Conservation (phyloP, 2,329 filamentous ascomycete genomes). For the Arthrobotrys musiformis region DNA sequence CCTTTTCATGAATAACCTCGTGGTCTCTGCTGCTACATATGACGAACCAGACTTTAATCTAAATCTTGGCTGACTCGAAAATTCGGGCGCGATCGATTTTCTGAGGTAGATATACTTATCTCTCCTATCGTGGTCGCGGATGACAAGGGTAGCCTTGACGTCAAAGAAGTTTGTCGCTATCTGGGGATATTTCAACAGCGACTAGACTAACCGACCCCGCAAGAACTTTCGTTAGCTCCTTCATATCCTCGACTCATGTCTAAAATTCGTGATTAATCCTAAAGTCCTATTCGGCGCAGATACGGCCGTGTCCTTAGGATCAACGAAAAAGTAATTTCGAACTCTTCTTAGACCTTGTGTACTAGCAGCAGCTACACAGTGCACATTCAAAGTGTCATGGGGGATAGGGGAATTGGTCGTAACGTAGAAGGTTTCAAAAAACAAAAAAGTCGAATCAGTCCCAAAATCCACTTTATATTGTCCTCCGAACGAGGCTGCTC, state of each 20-base stretch:
- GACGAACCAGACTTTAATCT: slow-evolving; percentile 31
- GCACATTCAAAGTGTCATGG: slow-evolving; percentile 37
- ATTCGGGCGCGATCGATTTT: background rate
- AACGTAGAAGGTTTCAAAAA: slow-evolving; percentile 19
- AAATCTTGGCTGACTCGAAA: slow-evolving; percentile 29
- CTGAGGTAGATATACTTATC: slow-evolving; percentile 3
- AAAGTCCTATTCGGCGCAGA: slow-evolving; percentile 8
- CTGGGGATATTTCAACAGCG: slow-evolving; percentile 16
- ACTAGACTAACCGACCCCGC: slow-evolving; percentile 19
- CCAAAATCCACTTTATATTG: slow-evolving; percentile 23
- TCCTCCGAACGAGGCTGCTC: slow-evolving; percentile 8
- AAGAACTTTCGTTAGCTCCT: slow-evolving; percentile 25
- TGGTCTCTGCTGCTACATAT: slow-evolving; percentile 43
- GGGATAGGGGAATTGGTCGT: slow-evolving; percentile 15
- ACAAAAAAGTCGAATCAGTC: background rate
- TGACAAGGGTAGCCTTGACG: slow-evolving; percentile 6
- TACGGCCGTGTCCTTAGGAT: slow-evolving; percentile 7
- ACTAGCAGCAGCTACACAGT: background rate
- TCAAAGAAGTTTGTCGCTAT: slow-evolving; percentile 19
- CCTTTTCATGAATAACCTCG: slow-evolving; percentile 38
- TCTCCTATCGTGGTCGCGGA: background rate
- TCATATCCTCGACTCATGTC: slow-evolving; percentile 13
- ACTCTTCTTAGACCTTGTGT: background rate
- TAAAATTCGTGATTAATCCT: slow-evolving; percentile 19
- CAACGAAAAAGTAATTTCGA: slow-evolving; percentile 12